These are phyloP conservation scores for Rutstroemia sp. DNA, from an alignment of 2,329 filamentous ascomycete genomes.

Conservation along the genomic window DNA sequence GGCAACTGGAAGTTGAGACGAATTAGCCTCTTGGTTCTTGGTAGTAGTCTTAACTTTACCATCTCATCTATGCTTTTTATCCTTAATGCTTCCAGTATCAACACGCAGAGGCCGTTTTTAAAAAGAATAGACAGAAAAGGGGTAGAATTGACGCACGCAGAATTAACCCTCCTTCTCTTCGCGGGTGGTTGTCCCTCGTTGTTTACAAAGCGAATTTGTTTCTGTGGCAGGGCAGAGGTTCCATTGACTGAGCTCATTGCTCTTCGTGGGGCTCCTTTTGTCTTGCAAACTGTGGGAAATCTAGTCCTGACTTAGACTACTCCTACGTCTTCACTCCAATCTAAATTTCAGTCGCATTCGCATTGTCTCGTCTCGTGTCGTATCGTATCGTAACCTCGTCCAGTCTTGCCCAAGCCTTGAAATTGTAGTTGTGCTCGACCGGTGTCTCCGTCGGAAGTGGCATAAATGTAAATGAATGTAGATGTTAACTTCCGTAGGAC, in stretches of 20 bases:
- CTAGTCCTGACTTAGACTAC: background rate
- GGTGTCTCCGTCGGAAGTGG: background rate
- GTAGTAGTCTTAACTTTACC: background rate
- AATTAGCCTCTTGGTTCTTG: background rate
- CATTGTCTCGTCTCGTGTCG: background rate
- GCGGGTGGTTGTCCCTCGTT: conserved; percentile 75
- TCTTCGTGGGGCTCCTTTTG: background rate
- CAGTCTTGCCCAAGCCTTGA: background rate
- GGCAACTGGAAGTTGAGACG: conserved; percentile 42
- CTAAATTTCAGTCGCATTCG: background rate
- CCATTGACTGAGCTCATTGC: conserved; percentile 1
- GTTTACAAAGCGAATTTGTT: conserved; percentile 71
- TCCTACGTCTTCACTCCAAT: background rate
- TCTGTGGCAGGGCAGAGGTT: conserved; percentile 20
- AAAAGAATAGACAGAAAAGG: background rate
- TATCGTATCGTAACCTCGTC: background rate
- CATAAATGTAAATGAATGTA: background rate
- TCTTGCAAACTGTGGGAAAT: background rate
- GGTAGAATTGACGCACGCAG: conserved; percentile 51
- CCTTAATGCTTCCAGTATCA: too few species aligned
- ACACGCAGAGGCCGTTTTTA: too few species aligned
- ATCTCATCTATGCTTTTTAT: background rate
- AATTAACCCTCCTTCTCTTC: conserved; percentile 71
- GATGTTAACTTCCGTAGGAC: background rate
- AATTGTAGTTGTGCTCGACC: too few species aligned